Base-by-base conservation (phyloP, 192 early-diverging fungal species). In the Coemansia sp. region DNA sequence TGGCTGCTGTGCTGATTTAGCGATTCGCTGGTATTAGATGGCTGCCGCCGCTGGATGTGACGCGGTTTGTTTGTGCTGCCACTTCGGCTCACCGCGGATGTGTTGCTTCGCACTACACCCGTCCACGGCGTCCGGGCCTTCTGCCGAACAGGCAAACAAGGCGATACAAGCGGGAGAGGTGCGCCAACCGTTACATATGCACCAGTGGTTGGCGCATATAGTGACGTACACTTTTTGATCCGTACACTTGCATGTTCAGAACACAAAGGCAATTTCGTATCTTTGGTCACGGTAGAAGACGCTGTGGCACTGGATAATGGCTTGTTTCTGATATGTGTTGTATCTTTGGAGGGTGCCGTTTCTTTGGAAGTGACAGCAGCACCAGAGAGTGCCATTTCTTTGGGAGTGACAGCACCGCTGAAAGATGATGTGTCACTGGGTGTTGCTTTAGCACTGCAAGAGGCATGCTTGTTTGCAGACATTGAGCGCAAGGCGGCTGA, bases 11-110 rank as follows among this genome's bases (percentile, higher is more conserved):
- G 25, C 43, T 27, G 60, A 22, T 32, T 23, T 22, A 29, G 14
- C 14, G 25, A 14, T 22, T 24, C 53, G 14, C 53, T 32, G 24
- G 53, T 29, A 29, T 60, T 27, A 11, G 60, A 59, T 17, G 49
- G 8, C 56, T 70, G 68, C 22, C 54, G 68, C 35, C 68, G 68
- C n/a, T 21, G 68, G 41, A 70, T 58, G 19, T 54, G 56, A 14
- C 45, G 56, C 17, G 55, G 55, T 38, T 63, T 63, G n/a, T 55
- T 12, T n/a, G 25, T 8, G 22, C 24, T 35, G 24, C 14, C 22
- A 5, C 22, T 29, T 3, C 25, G 48, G 56, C 49, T 37, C 14
- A 22, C 23, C 3, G 54, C 50, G 2, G 41, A 47, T 1, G 68
- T 63, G 56, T 58, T 70, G 25, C 60, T 58, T 24, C 68, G 68